phyloP scores from a whole-genome alignment of 164 flowering plant species.

The Piper betle region DNA sequence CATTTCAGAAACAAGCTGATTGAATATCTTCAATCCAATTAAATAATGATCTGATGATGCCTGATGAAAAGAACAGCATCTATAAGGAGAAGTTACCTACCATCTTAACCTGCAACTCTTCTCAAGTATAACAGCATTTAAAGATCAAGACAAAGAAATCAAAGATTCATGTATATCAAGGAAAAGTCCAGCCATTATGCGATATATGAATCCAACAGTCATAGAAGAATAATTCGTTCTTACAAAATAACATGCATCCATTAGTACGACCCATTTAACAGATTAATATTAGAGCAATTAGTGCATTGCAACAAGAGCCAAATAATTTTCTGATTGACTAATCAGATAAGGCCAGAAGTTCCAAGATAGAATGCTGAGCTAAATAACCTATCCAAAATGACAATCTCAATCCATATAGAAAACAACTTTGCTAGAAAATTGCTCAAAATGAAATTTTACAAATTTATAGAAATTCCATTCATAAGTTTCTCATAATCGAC shows the following conservation, averaged over 20 bases:
- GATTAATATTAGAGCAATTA: not conserved
- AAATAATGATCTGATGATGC: conserved; percentile 73
- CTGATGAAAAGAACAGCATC: conserved; percentile 27
- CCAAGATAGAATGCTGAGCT: too few species aligned
- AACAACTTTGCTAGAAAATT: not conserved
- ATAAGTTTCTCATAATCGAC: too few species aligned
- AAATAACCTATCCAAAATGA: not conserved
- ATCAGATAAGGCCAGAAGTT: too few species aligned
- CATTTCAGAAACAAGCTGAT: conserved; percentile 93
- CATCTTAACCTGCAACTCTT: not conserved
- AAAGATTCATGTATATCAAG: not conserved
- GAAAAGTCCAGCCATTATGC: not conserved
- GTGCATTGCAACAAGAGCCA: too few species aligned
- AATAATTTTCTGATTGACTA: too few species aligned
- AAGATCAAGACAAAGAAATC: not conserved
- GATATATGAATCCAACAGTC: not conserved
- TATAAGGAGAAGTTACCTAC: not conserved
- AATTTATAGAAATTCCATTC: too few species aligned
- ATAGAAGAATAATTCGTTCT: not conserved
- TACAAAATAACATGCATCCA: not conserved
- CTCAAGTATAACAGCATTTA: too few species aligned
- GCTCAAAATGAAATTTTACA: too few species aligned
- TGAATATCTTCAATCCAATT: conserved; percentile 86
- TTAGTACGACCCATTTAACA: not conserved
- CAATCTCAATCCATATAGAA: not conserved